Evolutionary conservation across 1,139 yeast species (phyloP).

Genomic region (Arxiozyma slooffiae): DNA sequence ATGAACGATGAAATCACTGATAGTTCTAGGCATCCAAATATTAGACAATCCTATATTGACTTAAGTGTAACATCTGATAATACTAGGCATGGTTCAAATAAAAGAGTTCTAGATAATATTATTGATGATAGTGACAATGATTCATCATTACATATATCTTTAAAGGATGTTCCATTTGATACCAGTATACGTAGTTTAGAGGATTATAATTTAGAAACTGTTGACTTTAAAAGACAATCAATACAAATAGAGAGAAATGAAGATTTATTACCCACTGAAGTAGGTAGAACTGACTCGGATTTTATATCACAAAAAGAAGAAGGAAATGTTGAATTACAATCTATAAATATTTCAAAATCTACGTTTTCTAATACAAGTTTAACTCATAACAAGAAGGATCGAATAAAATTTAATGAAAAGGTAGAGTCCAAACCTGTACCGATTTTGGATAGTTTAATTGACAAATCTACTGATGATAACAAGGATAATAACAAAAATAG

Average conservation of each 20-base stretch:
- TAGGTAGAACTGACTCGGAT: not conserved
- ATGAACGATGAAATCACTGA: not conserved
- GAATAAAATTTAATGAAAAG: not conserved
- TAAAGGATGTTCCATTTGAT: not conserved
- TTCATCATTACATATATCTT: not conserved
- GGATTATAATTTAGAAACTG: not conserved
- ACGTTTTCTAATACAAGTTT: not conserved
- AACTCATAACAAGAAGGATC: not conserved
- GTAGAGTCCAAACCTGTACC: not conserved
- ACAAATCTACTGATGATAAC: not conserved
- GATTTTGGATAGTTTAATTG: not conserved
- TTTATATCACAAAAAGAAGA: not conserved
- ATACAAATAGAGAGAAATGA: not conserved
- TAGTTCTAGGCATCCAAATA: not conserved
- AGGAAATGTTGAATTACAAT: not conserved
- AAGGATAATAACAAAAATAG: not conserved
- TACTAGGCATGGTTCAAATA: not conserved
- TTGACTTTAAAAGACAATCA: not conserved
- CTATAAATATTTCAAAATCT: not conserved
- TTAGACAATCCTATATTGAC: not conserved
- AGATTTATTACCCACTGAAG: not conserved
- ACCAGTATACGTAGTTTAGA: too few species aligned
- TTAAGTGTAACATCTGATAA: not conserved
- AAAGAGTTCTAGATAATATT: not conserved
- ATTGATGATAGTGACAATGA: not conserved